A percentile compares a stretch with the other conserved stretches of the same genome.
These are phyloP conservation scores for Cyberlindnera mississippiensis DNA, from an alignment of 805 yeast genomes.

Conservation along the genomic window DNA sequence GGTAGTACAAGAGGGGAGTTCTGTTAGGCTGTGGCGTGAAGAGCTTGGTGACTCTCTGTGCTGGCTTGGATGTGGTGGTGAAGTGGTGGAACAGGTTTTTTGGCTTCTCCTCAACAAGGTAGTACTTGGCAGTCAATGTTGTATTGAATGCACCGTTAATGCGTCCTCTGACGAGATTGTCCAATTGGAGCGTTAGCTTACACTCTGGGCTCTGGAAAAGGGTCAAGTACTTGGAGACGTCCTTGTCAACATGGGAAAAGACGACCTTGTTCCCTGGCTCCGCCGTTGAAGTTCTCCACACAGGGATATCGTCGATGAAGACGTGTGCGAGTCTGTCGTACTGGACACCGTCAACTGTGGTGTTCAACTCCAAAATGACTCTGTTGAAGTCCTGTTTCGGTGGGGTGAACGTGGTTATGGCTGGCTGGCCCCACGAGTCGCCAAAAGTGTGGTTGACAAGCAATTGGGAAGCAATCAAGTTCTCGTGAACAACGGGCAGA, in stretches of 20 bases:
- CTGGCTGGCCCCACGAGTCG: constrained; percentile 58
- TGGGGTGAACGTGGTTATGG: constrained; percentile 36
- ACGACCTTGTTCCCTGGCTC: constrained; percentile 60
- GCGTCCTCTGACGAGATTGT: constrained; percentile 51
- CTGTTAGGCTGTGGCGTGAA: constrained; percentile 21
- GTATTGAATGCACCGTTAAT: constrained; percentile 61
- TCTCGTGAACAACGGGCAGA: constrained; percentile 20
- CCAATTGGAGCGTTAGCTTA: constrained; percentile 54
- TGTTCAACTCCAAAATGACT: constrained; percentile 50
- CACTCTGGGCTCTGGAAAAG: constrained; percentile 43
- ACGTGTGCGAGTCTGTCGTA: constrained; percentile 65
- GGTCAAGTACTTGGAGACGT: constrained; percentile 51
- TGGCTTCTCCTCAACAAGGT: constrained; percentile 28
- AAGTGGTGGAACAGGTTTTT: constrained; percentile 16
- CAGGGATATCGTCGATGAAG: constrained; percentile 55
- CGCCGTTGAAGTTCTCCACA: constrained; percentile 84
- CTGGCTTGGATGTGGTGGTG: constrained; percentile 21
- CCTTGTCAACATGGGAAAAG: constrained; percentile 53
- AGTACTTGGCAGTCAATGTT: constrained; percentile 49
- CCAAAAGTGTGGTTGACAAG: constrained; percentile 50
- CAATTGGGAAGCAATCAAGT: constrained; percentile 34
- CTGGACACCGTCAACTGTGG: constrained; percentile 55
- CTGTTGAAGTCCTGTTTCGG: constrained; percentile 47
- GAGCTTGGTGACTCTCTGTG: constrained; percentile 18
- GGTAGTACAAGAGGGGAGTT: constrained; percentile 46